These are phyloP conservation scores for Kuraishia cidri DNA, from an alignment of 805 yeast species.

Conservation along the genomic window DNA sequence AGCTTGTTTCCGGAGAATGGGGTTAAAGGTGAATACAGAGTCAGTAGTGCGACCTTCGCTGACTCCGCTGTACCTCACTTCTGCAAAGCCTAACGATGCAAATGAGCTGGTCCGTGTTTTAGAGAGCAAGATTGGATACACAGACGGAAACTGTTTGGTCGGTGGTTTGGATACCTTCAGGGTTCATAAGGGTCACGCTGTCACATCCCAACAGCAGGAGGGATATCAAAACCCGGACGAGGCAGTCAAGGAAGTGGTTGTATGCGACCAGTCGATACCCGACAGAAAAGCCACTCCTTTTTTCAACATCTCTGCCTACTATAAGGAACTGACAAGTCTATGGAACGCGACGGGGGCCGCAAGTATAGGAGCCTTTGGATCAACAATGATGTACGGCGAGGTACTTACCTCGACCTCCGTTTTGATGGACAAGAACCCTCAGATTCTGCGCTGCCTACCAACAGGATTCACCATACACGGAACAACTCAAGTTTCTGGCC, in stretches of 20 bases:
- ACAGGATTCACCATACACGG: slow-evolving; percentile 66
- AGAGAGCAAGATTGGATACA: slow-evolving; percentile 23
- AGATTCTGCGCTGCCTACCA: slow-evolving; percentile 51
- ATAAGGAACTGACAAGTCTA: slow-evolving; percentile 25
- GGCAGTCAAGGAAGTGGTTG: slow-evolving; percentile 46
- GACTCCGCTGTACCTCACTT: slow-evolving; percentile 55
- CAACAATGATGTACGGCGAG: slow-evolving; percentile 67
- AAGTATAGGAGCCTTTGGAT: slow-evolving; percentile 44
- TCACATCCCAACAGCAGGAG: slow-evolving; percentile 13
- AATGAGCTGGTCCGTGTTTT: slow-evolving; percentile 21
- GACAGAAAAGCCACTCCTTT: slow-evolving; percentile 52
- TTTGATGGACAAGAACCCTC: slow-evolving; percentile 64
- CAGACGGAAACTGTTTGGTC: slow-evolving; percentile 28
- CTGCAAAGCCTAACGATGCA: slow-evolving; percentile 23
- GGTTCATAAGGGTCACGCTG: slow-evolving; percentile 29
- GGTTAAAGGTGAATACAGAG: slow-evolving; percentile 56
- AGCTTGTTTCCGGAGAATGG: slow-evolving; percentile 48
- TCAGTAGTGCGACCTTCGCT: slow-evolving; percentile 48
- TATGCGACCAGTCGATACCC: slow-evolving; percentile 35
- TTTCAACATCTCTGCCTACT: slow-evolving; percentile 58
- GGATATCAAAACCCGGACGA: slow-evolving; percentile 45
- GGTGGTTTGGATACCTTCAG: slow-evolving; percentile 51
- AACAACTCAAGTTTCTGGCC: slow-evolving; percentile 79
- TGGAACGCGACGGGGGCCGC: slow-evolving; percentile 18
- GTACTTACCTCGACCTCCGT: slow-evolving; percentile 85